Evolutionary conservation across 2,329 filamentous ascomycete species (phyloP), one percentile per base, ranked within the genome.

Genomic region (Blastomyces parvus): DNA sequence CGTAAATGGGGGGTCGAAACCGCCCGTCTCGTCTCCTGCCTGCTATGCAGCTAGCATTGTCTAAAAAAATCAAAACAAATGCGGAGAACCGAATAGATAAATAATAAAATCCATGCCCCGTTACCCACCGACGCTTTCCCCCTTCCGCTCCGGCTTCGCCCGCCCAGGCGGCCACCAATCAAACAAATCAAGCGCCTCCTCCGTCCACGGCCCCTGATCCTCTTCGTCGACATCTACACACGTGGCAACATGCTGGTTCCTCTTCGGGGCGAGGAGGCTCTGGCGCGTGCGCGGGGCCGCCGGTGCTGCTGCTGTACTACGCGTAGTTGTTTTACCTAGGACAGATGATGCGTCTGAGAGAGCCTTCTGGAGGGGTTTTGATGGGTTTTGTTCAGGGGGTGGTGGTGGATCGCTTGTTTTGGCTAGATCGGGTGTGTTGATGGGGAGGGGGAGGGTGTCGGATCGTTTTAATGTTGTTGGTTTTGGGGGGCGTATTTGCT

Each of bases 121-220:
- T 8, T 9, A 27, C 46, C 56, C 56, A 25, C 13, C 44, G 33
- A 38, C n/a, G 36, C 11, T 42, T 13, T 14, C 14, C 38, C 38
- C 38, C 14, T 42, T 56, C 22, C 27, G 38, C 33, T 53, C 44
- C 30, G 76, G 74, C 60, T 76, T 78, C 22, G 69, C 67, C 59
- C 73, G 69, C n/a, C 71, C 74, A 7, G 71, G 71, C 19, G 76
- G 76, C 76, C 76, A 78, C 65, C 74, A 78, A 55, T 78, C 76
- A 66, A 78, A 78, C 25, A 78, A 67, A 67, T 78, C 74, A 33
- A 76, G 67, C 17, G 76, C 76, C 64, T 78, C 76, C 0, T 69
- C 68, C 5, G 76, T 78, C 76, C 76, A 78, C 0, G 76, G 76
- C 0, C 76, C 76, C 63, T 74, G 68, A 52, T 76, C 74, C 6